Percentiles rank a stretch among this genome's conserved stretches.
These are phyloP conservation scores for Firmiana major DNA, from an alignment of 345 rosid genomes.

Conservation along the genomic window DNA sequence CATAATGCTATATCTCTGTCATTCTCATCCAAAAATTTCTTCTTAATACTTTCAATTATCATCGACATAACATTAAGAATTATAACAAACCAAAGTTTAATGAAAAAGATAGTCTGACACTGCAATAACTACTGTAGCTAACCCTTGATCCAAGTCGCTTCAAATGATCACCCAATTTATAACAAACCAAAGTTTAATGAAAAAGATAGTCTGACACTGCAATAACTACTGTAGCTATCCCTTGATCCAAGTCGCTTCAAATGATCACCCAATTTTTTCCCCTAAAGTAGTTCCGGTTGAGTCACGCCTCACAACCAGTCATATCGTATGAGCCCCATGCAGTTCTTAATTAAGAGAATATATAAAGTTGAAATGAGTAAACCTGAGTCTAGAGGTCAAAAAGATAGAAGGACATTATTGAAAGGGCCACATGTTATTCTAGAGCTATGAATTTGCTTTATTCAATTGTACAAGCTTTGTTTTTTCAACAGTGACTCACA, in stretches of 20 bases:
- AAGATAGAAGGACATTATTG: background rate
- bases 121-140: background rate
- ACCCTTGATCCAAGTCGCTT: background rate
- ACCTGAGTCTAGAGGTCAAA: background rate
- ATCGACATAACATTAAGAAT: background rate
- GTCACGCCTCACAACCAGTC: background rate
- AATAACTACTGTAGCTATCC: background rate
- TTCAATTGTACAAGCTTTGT: background rate
- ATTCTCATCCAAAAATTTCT: background rate
- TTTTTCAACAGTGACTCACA: background rate
- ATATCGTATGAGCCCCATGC: background rate
- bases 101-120: background rate
- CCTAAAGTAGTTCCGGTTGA: background rate
- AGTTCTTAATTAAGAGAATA: background rate
- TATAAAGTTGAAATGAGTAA: background rate
- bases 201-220: background rate
- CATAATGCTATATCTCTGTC: background rate
- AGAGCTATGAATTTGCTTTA: conserved; percentile 1
- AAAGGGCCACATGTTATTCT: background rate
- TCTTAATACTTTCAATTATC: background rate
- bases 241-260: background rate
- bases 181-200: background rate
- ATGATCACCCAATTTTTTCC: background rate
- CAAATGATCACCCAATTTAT: background rate
- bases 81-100: background rate